phyloP scores from a whole-genome alignment of 2,329 filamentous ascomycete genomes.

The Curvularia eragrostidis region DNA sequence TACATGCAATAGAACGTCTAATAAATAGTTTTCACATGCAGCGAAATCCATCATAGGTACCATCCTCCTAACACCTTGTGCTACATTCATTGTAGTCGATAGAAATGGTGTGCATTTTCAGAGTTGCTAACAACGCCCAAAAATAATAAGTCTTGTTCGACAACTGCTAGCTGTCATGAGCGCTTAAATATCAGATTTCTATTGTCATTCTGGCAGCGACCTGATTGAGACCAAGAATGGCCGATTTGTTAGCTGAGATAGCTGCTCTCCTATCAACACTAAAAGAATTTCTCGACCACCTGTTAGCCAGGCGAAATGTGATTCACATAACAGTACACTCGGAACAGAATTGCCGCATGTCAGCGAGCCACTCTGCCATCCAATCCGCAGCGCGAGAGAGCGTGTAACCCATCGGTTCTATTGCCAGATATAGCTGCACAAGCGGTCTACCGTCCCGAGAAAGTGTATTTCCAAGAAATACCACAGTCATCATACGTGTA shows the following conservation, averaged over 20 bases:
- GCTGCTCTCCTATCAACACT: neutral
- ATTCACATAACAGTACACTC: neutral
- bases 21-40: no score
- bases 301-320: neutral
- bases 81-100: no score
- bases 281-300: neutral
- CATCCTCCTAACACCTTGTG: no score
- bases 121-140: no score
- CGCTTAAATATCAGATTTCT: no score
- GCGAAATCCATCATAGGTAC: no score
- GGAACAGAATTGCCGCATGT: conserved; percentile 1
- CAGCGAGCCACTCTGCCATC: neutral
- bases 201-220: neutral
- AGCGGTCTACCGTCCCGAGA: conserved; percentile 14
- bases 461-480: conserved; percentile 6
- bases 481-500: conserved; percentile 10
- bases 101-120: no score
- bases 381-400: neutral
- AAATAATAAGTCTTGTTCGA: no score
- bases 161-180: no score
- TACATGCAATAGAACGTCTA: no score
- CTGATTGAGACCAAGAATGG: neutral
- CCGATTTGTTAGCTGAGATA: neutral
- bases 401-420: conserved; percentile 15
- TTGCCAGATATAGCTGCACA: conserved; percentile 21